Base-by-base conservation (phyloP, 1,284 basidiomycete genomes). In the Hymenochaete sp. region DNA sequence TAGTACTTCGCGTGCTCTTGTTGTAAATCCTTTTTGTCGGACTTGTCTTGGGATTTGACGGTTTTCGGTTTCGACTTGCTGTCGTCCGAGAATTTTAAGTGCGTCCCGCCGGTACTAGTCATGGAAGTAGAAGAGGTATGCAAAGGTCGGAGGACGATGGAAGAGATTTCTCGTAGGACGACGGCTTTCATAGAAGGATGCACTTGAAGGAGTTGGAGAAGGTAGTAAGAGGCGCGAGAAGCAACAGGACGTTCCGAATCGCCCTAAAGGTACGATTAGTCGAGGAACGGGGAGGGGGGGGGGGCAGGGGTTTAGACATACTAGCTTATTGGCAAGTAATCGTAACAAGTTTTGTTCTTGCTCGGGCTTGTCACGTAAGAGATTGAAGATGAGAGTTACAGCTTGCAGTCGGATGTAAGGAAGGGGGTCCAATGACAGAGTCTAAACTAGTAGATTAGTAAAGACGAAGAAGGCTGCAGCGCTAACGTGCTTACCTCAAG, bases 291-390 rank as follows among this genome's bases (percentile, higher is more conserved):
- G 10, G 9, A 10, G 13, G 14, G 21, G 21, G 5, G 32, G 14
- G 5, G 13, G 21, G 8, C 32, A 35, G 4, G 8, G 21, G 21
- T 35, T 19, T 35, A 6, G 16, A 5, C 79, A 45, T 52, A 85
- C 89, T 27, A 96, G 77, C 63, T 98, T 98, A 71, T 98, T 97
- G 38, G 93, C 90, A 13, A 98, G 79, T 5, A 98, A 69, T 19
- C 88, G 78, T 4, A 98, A 75, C 38, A 98, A 67, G 65, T 98
- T 98, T 57, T 97, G 92, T 61, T 98, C 96, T 64, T 99, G 96
- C 61, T 99, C 96, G 0, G 93, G 86, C 56, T 93, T 93, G 52
- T 86, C 87, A 19, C 80, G 76, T 6, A 99, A 77, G 1, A 98
- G 75, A 31, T 79, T 82, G 63, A 73, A 83, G 43, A 90, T 80